Evolutionary conservation across 2,329 filamentous ascomycete genomes (phyloP).

Genomic region (Fonsecaea pedrosoi): DNA sequence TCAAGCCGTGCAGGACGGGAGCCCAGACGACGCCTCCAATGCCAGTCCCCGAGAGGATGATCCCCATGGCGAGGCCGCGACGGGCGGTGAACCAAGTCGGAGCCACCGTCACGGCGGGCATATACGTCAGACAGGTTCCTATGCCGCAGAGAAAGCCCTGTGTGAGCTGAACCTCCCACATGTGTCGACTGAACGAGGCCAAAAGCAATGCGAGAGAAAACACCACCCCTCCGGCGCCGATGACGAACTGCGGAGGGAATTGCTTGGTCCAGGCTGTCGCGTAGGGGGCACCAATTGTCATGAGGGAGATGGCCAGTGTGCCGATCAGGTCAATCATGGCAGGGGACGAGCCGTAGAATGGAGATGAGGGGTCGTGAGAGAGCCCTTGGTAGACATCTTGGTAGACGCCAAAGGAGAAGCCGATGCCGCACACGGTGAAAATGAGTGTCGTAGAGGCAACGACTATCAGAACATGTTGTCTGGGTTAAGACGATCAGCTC

Average conservation of each 20-base stretch:
- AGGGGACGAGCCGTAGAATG: conserved; percentile 47
- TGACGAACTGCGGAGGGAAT: conserved; percentile 44
- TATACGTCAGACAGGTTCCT: conserved; percentile 68
- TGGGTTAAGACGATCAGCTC: background rate
- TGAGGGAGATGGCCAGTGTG: conserved; percentile 46
- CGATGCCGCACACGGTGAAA: conserved; percentile 37
- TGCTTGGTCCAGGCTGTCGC: conserved; percentile 46
- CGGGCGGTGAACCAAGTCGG: conserved; percentile 68
- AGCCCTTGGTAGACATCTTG: conserved; percentile 43
- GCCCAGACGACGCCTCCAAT: conserved; percentile 65
- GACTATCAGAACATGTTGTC: background rate
- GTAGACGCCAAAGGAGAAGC: conserved; percentile 49
- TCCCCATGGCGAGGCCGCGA: conserved; percentile 65
- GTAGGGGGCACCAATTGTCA: conserved; percentile 48
- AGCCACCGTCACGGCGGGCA: conserved; percentile 61
- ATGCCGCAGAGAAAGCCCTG: conserved; percentile 68
- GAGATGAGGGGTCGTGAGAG: conserved; percentile 40
- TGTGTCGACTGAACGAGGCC: conserved; percentile 52
- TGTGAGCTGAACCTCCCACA: conserved; percentile 67
- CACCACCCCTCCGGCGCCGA: conserved; percentile 44
- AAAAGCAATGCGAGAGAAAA: conserved; percentile 45
- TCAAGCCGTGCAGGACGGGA: conserved; percentile 43
- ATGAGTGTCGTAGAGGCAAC: background rate
- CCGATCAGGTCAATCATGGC: conserved; percentile 51
- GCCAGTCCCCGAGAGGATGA: conserved; percentile 64